Evolutionary conservation across 2,329 filamentous ascomycete genomes (phyloP), one percentile per base, ranked within the genome.

Genomic region (Colletotrichum melonis): DNA sequence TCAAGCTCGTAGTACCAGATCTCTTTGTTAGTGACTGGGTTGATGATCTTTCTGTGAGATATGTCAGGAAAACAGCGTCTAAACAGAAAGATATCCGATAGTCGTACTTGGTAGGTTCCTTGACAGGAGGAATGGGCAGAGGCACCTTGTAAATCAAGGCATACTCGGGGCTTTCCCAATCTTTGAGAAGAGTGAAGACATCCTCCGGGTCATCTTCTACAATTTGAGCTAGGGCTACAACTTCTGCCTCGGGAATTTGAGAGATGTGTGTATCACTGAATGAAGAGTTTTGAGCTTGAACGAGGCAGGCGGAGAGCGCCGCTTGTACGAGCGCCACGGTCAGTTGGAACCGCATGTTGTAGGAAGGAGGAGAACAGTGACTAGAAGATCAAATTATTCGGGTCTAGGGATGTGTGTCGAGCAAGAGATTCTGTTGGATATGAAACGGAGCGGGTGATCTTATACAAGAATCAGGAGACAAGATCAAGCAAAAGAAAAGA

Each of bases 41-140:
- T 84, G 32, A 73, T 78, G 55, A 84, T 78, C 22, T 78, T 77
- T 74, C 78, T 81, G 30, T 42, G 24, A n/a, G 9, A 4, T 38
- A 3, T 49, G 38, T 65, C 35, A 67, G 26, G 26, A 35, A 2
- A 42, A n/a, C 12, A 11, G 30, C 16, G 30, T 1, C 35, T 32
- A 11, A 11, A 59, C 1, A n/a, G 7, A 30, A 19, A n/a, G 14
- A 5, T 8, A 16, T 14, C 22, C 19, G 7, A 83, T 75, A 7
- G 38, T 42, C 38, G 38, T 77, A 87, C 85, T 81, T 81, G 63
- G 81, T 81, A 1, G 83, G 80, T 57, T 82, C 73, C 73, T 86
- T 86, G 3, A 84, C 74, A 0, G 86, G 83, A 3, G 85, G 82
- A 35, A 86, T 84, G 1, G 86, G 86, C 2, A 88, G 80, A 12